A percentile compares a stretch with the other conserved stretches of the same genome.
Conservation (phyloP, 2,329 filamentous ascomycete species). For the Exophiala spinifera region DNA sequence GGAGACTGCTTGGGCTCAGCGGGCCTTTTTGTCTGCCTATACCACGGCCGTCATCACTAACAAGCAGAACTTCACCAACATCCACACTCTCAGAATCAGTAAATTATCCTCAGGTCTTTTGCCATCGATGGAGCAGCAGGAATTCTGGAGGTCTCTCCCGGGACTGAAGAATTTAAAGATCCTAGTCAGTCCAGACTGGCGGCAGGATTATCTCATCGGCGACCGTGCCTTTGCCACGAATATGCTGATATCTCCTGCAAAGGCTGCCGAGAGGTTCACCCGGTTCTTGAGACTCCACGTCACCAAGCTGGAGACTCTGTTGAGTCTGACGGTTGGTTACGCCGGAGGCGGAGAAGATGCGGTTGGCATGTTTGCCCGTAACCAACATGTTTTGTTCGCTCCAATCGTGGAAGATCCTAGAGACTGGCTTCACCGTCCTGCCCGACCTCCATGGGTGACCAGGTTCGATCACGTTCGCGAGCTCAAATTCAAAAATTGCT, state of each 20-base stretch:
- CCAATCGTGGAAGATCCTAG: conserved; percentile 36
- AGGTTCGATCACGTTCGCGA: conserved; percentile 56
- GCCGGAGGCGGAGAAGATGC: conserved; percentile 65
- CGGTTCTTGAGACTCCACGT: conserved; percentile 53
- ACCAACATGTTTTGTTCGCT: conserved; percentile 61
- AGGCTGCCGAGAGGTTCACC: conserved; percentile 52
- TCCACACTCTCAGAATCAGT: conserved; percentile 61
- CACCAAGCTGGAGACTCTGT: conserved; percentile 49
- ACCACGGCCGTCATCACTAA: conserved; percentile 64
- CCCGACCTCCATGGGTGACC: conserved; percentile 40
- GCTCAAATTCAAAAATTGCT: conserved; percentile 66
- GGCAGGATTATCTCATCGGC: conserved; percentile 52
- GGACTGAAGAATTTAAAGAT: conserved; percentile 55
- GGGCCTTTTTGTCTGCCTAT: conserved; percentile 66
- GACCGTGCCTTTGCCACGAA: conserved; percentile 52
- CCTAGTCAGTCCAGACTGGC: conserved; percentile 65
- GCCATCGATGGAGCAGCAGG: conserved; percentile 51
- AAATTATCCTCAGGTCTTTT: conserved; percentile 63
- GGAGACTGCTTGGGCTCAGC: conserved; percentile 66
- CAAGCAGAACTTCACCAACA: conserved; percentile 48
- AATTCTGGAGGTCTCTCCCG: conserved; percentile 62
- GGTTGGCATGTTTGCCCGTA: conserved; percentile 59
- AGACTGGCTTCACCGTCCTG: conserved; percentile 11
- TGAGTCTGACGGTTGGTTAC: conserved; percentile 63
- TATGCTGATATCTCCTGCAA: conserved; percentile 49